Base-by-base conservation (phyloP, 192 early-diverging fungal genomes). In the Irineochytrium annulatum region DNA sequence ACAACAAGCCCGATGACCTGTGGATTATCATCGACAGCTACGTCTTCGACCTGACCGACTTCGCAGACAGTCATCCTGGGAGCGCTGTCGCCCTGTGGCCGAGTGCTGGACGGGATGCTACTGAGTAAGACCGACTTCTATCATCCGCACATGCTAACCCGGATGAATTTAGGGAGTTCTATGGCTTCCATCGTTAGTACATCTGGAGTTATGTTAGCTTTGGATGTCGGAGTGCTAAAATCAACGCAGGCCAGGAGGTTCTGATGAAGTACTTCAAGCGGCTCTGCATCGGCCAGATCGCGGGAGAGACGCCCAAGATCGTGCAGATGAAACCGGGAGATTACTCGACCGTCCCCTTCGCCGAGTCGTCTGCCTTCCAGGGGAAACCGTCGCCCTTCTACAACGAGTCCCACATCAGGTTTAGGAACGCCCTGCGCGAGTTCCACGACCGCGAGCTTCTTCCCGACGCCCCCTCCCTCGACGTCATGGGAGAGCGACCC, bases 31-130 rank as follows among this genome's bases (percentile, higher is more conserved):
- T 71, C 51, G 69, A 71, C 52, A 53, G 35, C 3, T 17, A 54
- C 2, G 69, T 71, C 28, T 71, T 61, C 43, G 57, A 71, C 34
- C 49, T 71, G 37, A 71, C 62, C 19, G 63, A 60, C 34, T 67
- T 67, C 54, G 65, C 65, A 6, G 65, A 67, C 3, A 24, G 16
- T 3, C 65, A 67, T 43, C 65, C 65, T 5, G 65, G 65, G 11
- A 53, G 48, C n/a, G 65, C 65, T 8, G 49, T 67, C 0, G 65
- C 60, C 16, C 65, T 67, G 17, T 53, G 48, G 61, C 87, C 91
- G 2, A 80, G 78, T 34, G 86, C 88, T 0, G 78, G 81, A 29
- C 80, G 87, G 84, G 88, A 16, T n/a, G 45, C 3, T 4, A 35
- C 27, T 52, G 3, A 31, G 2, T 49, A 14, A 20, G 24, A 5